Base-by-base conservation (phyloP, 1,284 basidiomycete species). In the Cerioporus squamosus region DNA sequence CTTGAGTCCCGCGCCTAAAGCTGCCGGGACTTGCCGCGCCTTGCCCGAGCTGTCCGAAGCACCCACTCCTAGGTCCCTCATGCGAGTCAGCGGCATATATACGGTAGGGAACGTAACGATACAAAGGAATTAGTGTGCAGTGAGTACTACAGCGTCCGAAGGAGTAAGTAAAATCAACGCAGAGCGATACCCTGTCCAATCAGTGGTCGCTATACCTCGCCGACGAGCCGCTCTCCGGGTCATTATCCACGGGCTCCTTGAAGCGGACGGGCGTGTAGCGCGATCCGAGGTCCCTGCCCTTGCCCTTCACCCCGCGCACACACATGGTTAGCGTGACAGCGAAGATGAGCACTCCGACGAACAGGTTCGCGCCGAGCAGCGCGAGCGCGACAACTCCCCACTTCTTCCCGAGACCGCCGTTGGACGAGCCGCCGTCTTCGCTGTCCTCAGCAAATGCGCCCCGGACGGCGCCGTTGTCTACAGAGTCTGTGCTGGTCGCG, bases 301-400 rank as follows among this genome's bases (percentile, higher is more conserved):
- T 23, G 5, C 59, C 59, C 59, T 60, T 60, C 51, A 56, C 44
- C 29, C 59, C 51, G 10, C 59, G 51, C 44, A 57, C 52, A 31
- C 59, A 61, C 51, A 61, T 53, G 29, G 55, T 61, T n/a, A 44
- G 6, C 14, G 43, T 42, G 10, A 54, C 43, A 17, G 18, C 51
- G 9, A 61, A 42, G 23, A 61, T 44, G 4, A 51, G 26, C 18
- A 54, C 15, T 4, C 59, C 55, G 29, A 61, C 51, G 43, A 57
- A 23, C 31, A 61, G 38, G 51, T 61, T 61, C 44, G 51, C 55
- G 9, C 47, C 55, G 38, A 61, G 55, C 14, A 59, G 48, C 38
- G 38, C 57, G 15, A 61, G 36, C 26, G 31, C 59, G 18, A 45
- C 18, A 20, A 47, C 50, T 23, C 47, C 44, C 10, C 39, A 52